Percentiles rank a stretch among this genome's conserved stretches.
phyloP scores from a whole-genome alignment of 768 basidiomycete species.

The Termitomyces sp. region DNA sequence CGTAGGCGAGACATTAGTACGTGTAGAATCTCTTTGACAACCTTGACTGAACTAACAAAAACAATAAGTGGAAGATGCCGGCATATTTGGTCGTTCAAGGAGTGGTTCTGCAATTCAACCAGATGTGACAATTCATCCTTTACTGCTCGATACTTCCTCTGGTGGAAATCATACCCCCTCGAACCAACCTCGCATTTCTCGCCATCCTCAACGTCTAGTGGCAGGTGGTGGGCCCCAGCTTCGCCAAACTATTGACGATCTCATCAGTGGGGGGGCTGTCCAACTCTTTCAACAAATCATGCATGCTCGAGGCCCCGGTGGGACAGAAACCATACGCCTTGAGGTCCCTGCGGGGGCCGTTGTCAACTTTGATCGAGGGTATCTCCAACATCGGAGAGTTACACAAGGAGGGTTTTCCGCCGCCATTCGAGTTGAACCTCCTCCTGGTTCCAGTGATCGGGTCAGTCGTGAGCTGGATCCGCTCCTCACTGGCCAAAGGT shows the following conservation, averaged over 20 bases:
- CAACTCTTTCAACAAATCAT: slow-evolving; percentile 85
- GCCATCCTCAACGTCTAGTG: slow-evolving; percentile 53
- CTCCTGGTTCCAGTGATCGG: slow-evolving; percentile 29
- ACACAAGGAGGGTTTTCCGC: slow-evolving; percentile 43
- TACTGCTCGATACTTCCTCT: slow-evolving; percentile 62
- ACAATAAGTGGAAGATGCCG: slow-evolving; percentile 42
- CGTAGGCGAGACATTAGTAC: slow-evolving; percentile 51
- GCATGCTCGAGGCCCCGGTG: slow-evolving; percentile 46
- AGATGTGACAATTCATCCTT: slow-evolving; percentile 76
- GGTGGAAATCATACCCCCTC: slow-evolving; percentile 37
- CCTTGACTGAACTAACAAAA: slow-evolving; percentile 3
- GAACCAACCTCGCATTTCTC: slow-evolving; percentile 40
- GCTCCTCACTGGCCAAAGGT: slow-evolving; percentile 76
- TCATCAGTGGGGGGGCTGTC: slow-evolving; percentile 75
- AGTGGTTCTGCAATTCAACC: slow-evolving; percentile 42
- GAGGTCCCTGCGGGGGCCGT: slow-evolving; percentile 67
- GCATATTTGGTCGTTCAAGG: slow-evolving; percentile 60
- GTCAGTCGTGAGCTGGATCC: slow-evolving; percentile 71
- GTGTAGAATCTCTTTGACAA: slow-evolving; percentile 13
- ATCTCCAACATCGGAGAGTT: slow-evolving; percentile 42
- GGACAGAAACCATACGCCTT: slow-evolving; percentile 66
- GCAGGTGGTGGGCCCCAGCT: slow-evolving; percentile 51
- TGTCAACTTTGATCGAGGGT: slow-evolving; percentile 52
- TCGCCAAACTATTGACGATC: slow-evolving; percentile 72
- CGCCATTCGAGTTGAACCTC: slow-evolving; percentile 61